Percentiles rank a stretch among this genome's conserved stretches.
phyloP scores from a whole-genome alignment of 176 grass and related monocot genomes.

The Lolium perenne region DNA sequence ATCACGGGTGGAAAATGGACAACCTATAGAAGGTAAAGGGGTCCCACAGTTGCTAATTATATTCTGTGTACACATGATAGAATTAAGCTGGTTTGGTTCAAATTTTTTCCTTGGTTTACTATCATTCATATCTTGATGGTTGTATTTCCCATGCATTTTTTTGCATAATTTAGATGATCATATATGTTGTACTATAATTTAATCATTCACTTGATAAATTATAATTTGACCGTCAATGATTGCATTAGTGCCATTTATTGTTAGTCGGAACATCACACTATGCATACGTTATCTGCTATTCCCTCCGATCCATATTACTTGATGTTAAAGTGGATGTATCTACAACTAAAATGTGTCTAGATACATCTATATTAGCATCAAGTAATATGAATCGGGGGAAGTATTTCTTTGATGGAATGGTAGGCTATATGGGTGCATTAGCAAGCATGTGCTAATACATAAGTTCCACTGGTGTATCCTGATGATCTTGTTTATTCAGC shows the following conservation, averaged over 20 bases:
- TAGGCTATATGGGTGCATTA: background rate
- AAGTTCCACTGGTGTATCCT: constrained; percentile 4
- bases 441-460: constrained; percentile 20
- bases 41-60: constrained; percentile 1
- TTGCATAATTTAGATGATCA: background rate
- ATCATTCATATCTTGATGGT: constrained; percentile 6
- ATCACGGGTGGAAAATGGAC: constrained; percentile 99
- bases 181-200: background rate
- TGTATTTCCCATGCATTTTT: background rate
- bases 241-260: background rate
- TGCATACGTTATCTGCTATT: background rate
- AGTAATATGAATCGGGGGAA: no score
- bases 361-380: no score
- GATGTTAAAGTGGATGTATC: no score
- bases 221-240: background rate
- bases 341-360: no score
- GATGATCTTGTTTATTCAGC: constrained; percentile 52
- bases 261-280: background rate
- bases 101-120: background rate
- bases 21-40: constrained; percentile 85
- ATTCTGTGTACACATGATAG: constrained; percentile 16
- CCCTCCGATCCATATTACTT: no score
- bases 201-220: background rate
- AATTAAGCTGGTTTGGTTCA: constrained; percentile 23
- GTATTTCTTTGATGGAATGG: background rate